Evolutionary conservation across 495 filamentous ascomycete genomes (phyloP), one percentile per base, ranked within the genome.

Genomic region (Daldinia loculata): DNA sequence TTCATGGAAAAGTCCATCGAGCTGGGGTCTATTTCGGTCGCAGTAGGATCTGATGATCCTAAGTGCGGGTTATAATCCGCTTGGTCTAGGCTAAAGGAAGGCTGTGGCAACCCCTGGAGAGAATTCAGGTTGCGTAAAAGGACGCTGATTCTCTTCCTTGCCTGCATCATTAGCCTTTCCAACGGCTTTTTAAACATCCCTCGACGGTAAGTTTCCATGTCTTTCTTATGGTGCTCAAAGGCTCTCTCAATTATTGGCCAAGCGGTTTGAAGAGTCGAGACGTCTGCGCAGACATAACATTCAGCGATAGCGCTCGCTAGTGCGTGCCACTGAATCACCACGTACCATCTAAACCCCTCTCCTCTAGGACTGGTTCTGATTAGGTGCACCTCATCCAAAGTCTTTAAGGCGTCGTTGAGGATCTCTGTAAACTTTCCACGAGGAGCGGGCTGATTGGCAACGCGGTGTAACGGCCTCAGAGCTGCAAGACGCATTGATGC

Each of bases 231-330:
- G 39, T 61, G 43, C 29, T 61, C 30, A n/a, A 51, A 71, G 4
- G 48, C 36, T 15, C 59, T 34, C 24, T 69, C 70, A 11, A 72
- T 39, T 6, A 69, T 15, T 6, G 70, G 65, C 70, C 70, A 72
- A 12, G 59, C 65, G 9, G 26, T n/a, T 8, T 66, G 59, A 38
- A 72, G 22, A 6, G 62, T 15, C 6, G 27, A 27, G 26, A 36
- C 9, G 17, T 72, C 70, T 11, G 63, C 17, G 24, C 70, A 63
- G 32, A 53, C 56, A 64, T 63, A 64, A 15, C 70, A 72, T 45
- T 72, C 65, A 4, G 59, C 41, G 41, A 72, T 57, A 30, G 70
- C 59, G n/a, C 58, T 72, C 2, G 70, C 70, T 8, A 72, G 70
- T 3, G 70, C 64, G 3, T 63, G 58, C 59, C 65, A 65, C 9